phyloP scores from a whole-genome alignment of 352 stramenopile genomes.

The Phytophthora lateralis region DNA sequence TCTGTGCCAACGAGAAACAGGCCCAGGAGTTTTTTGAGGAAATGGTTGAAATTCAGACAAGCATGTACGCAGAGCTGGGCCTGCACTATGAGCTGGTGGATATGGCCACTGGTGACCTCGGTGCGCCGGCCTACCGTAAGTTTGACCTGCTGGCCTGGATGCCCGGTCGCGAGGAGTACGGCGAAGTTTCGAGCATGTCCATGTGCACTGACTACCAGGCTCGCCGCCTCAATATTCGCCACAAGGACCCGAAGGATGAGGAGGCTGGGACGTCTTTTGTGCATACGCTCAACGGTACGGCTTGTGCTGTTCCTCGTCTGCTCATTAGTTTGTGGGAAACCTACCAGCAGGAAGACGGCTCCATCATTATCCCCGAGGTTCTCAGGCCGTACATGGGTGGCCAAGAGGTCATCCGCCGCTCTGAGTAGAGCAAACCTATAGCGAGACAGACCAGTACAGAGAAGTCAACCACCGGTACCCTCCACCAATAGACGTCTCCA shows the following conservation, averaged over 20 bases:
- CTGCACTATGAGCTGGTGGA: constrained; percentile 84
- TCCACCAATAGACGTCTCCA: constrained; percentile 26
- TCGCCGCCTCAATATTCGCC: constrained; percentile 85
- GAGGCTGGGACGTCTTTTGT: constrained; percentile 64
- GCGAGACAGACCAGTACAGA: constrained; percentile 15
- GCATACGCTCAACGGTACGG: constrained; percentile 90
- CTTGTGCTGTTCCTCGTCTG: constrained; percentile 78
- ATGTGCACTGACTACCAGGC: constrained; percentile 93
- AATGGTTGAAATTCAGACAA: constrained; percentile 79
- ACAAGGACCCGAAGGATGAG: constrained; percentile 68
- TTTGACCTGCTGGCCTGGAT: constrained; percentile 90
- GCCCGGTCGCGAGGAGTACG: constrained; percentile 76
- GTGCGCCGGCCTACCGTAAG: constrained; percentile 83
- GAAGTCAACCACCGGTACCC: constrained; percentile 5
- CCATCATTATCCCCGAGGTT: constrained; percentile 77
- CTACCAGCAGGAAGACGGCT: constrained; percentile 81
- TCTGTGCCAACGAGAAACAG: constrained; percentile 73
- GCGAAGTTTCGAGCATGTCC: constrained; percentile 86
- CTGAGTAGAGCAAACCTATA: constrained; percentile 21
- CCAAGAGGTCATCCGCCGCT: constrained; percentile 61
- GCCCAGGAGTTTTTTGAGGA: constrained; percentile 76
- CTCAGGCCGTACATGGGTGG: constrained; percentile 84
- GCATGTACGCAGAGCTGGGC: constrained; percentile 78
- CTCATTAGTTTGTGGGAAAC: constrained; percentile 89
- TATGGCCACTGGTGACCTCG: constrained; percentile 86